Base-by-base conservation (phyloP, 1,284 basidiomycete genomes). In the Irpex lacteus region DNA sequence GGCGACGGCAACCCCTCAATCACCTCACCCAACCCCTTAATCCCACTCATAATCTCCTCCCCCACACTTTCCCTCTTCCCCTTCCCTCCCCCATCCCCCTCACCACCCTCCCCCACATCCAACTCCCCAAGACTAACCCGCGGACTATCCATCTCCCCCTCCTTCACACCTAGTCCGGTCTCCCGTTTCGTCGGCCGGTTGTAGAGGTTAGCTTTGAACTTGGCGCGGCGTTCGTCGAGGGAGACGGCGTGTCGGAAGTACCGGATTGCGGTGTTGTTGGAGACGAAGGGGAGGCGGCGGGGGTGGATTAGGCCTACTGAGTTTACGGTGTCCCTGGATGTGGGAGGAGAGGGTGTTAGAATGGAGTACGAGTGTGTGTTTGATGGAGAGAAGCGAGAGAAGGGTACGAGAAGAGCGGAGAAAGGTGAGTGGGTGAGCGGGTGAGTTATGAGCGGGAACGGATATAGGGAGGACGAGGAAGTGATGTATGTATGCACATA, bases 191-290 rank as follows among this genome's bases (percentile, higher is more conserved):
- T 65, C 3, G 66, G 63, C 6, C 68, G 66, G 56, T 73, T 65
- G 70, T 85, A 70, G 13, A 66, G 74, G 57, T 81, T 79, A 0
- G 80, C 79, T 61, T 76, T 72, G 64, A 81, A 81, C 61, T 80
- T 80, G 55, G 79, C 64, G 7, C 77, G 75, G 21, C 68, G 71
- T 63, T 80, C 78, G 59, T 81, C 79, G 8, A 81, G 74, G 18
- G 77, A 76, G 13, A 80, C 73, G 0, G 78, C 79, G 40, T 81
- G 80, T n/a, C 80, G 74, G 61, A 78, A 78, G 60, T 61, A 65
- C 3, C 63, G 64, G 26, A 70, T 65, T 3, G 63, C 57, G 44
- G 60, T 70, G 60, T 70, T 70, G 50, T 55, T 61, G 15, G 66
- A 61, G 9, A 64, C 62, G 60, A 70, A 70, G 5, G 69, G 69